Evolutionary conservation across 805 yeast genomes (phyloP), one percentile per base, ranked within the genome.

Genomic region (Ogataea angusta): DNA sequence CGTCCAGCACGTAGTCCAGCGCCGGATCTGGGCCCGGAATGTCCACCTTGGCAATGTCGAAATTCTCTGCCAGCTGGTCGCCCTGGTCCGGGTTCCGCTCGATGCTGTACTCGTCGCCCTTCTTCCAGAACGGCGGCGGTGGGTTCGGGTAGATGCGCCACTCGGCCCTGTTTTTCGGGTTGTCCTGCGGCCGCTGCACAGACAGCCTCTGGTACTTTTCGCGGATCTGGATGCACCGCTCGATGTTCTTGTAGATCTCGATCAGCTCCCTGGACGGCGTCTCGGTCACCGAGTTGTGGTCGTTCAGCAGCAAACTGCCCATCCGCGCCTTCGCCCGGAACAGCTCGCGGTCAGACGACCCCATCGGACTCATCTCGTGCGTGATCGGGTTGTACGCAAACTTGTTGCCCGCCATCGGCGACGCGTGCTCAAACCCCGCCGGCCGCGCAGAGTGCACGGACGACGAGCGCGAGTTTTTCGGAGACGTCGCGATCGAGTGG

Each of bases 81-180:
- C 53, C 63, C n/a, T 54, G 53, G 10, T 46, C 54, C 10, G 52
- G 34, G n/a, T 30, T 34, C n/a, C 42, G 35, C 13, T 49, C 45
- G 3, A 34, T 30, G 15, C 42, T 43, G 37, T 34, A 40, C 15
- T 23, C 27, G 38, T 50, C 52, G 13, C 66, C 73, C 6, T 73
- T 47, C 56, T 83, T 73, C 81, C 93, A 80, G 53, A 91, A 80
- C 3, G 99, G 97, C 49, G 80, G 80, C 10, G 99, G 99, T 1
- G 98, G 97, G 9, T 82, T 78, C 0, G 99, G 99, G 59, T 90
- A 91, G 36, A 93, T 80, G 12, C 59, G 59, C 98, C 98, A 93
- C 28, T 61, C 65, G 8, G 69, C 69, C 18, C 53, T 57, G 63
- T 95, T 91, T 59, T 91, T 89, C 2, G 99, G 99, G 62, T 93